Percentiles rank a stretch among this genome's conserved stretches.
phyloP scores from a whole-genome alignment of 352 stramenopile species.

The Aphanomyces invadans region DNA sequence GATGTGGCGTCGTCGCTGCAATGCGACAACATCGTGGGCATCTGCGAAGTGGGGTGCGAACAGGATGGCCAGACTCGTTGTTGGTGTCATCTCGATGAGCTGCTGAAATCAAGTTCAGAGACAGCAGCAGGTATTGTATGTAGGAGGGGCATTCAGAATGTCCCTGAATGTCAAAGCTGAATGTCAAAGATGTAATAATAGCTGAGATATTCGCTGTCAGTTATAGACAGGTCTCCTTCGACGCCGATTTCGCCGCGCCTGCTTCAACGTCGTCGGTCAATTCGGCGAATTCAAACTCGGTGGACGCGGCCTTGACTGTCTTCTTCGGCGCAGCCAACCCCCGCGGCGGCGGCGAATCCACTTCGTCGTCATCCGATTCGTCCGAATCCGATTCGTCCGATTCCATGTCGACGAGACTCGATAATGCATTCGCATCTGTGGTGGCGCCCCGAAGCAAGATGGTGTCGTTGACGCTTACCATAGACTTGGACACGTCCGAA shows the following conservation, averaged over 20 bases:
- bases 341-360: conserved; percentile 1
- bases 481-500: neutral
- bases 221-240: neutral
- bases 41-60: too few species aligned
- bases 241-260: neutral
- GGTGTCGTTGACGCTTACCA: conserved; percentile 8
- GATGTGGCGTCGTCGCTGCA: too few species aligned
- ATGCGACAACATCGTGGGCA: too few species aligned
- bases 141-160: too few species aligned
- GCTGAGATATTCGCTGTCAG: too few species aligned
- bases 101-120: too few species aligned
- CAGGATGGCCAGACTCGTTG: too few species aligned
- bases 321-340: conserved; percentile 1
- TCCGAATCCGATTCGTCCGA: neutral
- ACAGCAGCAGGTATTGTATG: too few species aligned
- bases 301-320: neutral
- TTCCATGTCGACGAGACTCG: conserved; percentile 13
- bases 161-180: too few species aligned
- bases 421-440: neutral
- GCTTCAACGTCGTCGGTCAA: neutral
- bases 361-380: conserved; percentile 1
- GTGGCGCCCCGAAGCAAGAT: neutral
- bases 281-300: neutral
- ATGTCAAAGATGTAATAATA: too few species aligned
- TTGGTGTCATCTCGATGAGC: too few species aligned